Evolutionary conservation across 257 asterid genomes (phyloP), one percentile per base, ranked within the genome.

Genomic region (Ehretia macrophylla): DNA sequence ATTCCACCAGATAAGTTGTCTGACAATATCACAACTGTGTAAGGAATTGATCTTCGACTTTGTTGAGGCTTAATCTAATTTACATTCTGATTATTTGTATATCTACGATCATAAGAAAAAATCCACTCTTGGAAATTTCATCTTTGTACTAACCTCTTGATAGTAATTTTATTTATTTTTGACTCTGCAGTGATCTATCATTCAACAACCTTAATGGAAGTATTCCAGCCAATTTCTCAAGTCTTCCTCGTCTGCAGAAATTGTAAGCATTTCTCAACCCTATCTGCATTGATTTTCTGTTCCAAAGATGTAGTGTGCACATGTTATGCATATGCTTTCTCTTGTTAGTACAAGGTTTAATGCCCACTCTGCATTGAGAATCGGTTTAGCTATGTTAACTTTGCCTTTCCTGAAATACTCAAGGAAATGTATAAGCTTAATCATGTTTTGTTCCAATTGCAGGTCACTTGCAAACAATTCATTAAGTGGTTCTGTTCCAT

Each of bases 11-110:
- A 88, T 50, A 52, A 65, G 35, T 79, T 90, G 58, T 79, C 96
- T 16, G 65, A 50, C 51, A 82, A 81, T 61, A 83, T 90, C 68
- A 90, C 98, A 32, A 90, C 95, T n/a, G 71, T 90, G 98, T 87
- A 78, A 81, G 97, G 35, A 56, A 40, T 64, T 69, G 58, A 27
- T 59, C 63, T 59, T n/a, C 8, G 10, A 20, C 58, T 51, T 16
- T 8, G 11, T 51, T 11, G 11, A 17, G 11, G 20, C 54, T 5
- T 49, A 11, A n/a, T 49, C 23, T 49, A 9, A 49, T 17, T 49
- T 12, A 11, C 35, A 50, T 12, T 10, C 32, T n/a, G n/a, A n/a
- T n/a, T 23, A 35, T 37, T 37, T 20, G 11, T 19, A 17, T 22
- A n/a, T n/a, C n/a, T n/a, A n/a, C n/a, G n/a, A n/a, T n/a, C n/a